Evolutionary conservation across 2,329 filamentous ascomycete genomes (phyloP), one percentile per base, ranked within the genome.

Genomic region (Ceratocystis variospora): DNA sequence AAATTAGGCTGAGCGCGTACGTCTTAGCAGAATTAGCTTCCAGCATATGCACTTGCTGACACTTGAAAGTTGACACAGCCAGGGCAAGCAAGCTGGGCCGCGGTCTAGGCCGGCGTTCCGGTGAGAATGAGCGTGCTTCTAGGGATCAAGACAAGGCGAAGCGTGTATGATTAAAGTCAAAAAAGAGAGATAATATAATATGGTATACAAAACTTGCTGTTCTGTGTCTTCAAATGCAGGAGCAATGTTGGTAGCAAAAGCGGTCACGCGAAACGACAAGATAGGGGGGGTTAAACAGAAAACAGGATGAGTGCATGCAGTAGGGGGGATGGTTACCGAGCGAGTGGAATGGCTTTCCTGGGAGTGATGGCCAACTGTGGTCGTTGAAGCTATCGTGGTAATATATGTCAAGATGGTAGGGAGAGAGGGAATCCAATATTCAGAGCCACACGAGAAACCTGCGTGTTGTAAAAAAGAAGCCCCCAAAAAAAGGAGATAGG

Each of bases 91-190:
- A 25, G 5, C 48, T 19, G 3, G 55, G 19, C 55, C 17, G 55
- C 6, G 25, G 17, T 15, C 28, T 37, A 37, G 17, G 55, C 55
- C 25, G 55, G 55, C 31, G 28, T 59, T 59, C 31, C 55, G 28
- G 7, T 37, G 33, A 59, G 55, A 59, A 59, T 59, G 28, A 19
- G 31, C 31, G 55, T 19, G 28, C 55, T 17, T 17, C 55, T 37
- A 59, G 55, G 55, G 55, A 25, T 37, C 31, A 59, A 59, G n/a
- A 59, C 55, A n/a, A 59, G 55, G 55, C 28, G 55, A 59, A n/a
- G 19, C 55, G 55, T n/a, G 28, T 8, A 8, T n/a, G 8, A 17
- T 31, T 8, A 37, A 25, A 53, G 8, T 3, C 25, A 37, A 15
- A 25, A 59, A 25, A n/a, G 28, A 59, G 28, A 33, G 37, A 15